Percentiles rank a stretch among this genome's conserved stretches.
These are phyloP conservation scores for Liquidambar formosana DNA, from an alignment of 164 flowering plant genomes.

Conservation along the genomic window DNA sequence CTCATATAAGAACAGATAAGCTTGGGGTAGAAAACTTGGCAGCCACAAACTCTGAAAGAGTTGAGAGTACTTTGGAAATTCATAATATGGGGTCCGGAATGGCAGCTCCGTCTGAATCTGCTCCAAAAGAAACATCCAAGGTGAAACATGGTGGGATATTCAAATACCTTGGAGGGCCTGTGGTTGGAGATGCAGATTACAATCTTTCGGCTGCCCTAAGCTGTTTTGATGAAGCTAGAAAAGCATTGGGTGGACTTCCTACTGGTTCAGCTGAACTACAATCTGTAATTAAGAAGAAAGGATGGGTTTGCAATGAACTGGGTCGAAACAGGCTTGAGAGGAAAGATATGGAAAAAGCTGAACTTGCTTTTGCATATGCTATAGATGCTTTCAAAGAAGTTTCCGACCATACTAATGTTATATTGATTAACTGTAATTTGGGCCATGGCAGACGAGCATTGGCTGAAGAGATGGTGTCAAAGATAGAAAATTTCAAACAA, in stretches of 20 bases:
- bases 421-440: constrained; percentile 80
- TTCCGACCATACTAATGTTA: constrained; percentile 72
- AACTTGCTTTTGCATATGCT: constrained; percentile 85
- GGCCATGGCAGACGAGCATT: constrained; percentile 93
- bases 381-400: constrained; percentile 74
- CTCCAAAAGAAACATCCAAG: constrained; percentile 26
- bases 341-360: constrained; percentile 68
- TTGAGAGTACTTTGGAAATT: constrained; percentile 18
- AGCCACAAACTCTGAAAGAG: constrained; percentile 13
- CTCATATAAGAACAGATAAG: constrained; percentile 13
- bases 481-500: constrained; percentile 48
- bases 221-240: constrained; percentile 76
- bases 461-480: constrained; percentile 80
- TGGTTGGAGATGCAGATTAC: constrained; percentile 47
- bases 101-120: constrained; percentile 22
- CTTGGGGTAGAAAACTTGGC: constrained; percentile 9
- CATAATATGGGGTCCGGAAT: constrained; percentile 11
- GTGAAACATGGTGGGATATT: constrained; percentile 84
- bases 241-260: constrained; percentile 52
- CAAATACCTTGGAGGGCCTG: constrained; percentile 54
- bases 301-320: constrained; percentile 96
- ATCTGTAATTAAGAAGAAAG: constrained; percentile 73
- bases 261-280: constrained; percentile 54
- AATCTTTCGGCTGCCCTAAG: constrained; percentile 59
- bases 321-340: constrained; percentile 71